Base-by-base conservation (phyloP, 345 rosid genomes). In the Microthlaspi erraticum region DNA sequence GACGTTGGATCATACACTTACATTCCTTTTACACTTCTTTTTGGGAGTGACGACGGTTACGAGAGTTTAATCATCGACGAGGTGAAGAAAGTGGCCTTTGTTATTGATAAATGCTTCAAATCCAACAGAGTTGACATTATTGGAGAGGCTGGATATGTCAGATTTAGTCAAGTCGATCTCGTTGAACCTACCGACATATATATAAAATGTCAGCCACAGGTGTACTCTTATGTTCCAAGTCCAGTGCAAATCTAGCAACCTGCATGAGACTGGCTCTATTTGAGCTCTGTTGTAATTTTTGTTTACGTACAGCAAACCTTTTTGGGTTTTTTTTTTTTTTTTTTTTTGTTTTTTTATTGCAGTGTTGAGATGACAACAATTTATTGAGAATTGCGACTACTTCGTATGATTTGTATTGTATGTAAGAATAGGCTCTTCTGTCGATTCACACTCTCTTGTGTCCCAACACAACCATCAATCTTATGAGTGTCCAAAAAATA, bases 361-460 rank as follows among this genome's bases (percentile, higher is more conserved):
- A n/a, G n/a, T n/a, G n/a, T n/a, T n/a, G n/a, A n/a, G n/a, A n/a
- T n/a, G n/a, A n/a, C n/a, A n/a, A 26, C 29, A 26, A 26, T 0
- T 26, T 26, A 20, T 20, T 20, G 23, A 20, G 23, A 26, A 26
- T 26, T 26, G 29, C 3, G 29, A 26, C 29, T 6, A 34, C 9
- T 6, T 34, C 38, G 8, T 34, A 34, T 34, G 8, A 34, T 34
- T 2, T 34, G 38, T 34, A 34, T 34, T 7, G 38, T 26, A 26
- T 57, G 62, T 34, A 17, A 34, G 34, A 32, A 32, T 32, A 5
- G 16, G 33, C 34, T 43, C 53, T 18, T 56, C 33, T 38, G 33
- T 45, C 26, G 46, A 45, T 34, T 68, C 45, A 68, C 63, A 17
- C 44, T 61, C 33, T 10, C 4, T 45, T n/a, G n/a, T n/a, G 62